These are phyloP conservation scores for Besnoitia besnoiti DNA, from an alignment of 169 alveolate species.

Conservation along the genomic window DNA sequence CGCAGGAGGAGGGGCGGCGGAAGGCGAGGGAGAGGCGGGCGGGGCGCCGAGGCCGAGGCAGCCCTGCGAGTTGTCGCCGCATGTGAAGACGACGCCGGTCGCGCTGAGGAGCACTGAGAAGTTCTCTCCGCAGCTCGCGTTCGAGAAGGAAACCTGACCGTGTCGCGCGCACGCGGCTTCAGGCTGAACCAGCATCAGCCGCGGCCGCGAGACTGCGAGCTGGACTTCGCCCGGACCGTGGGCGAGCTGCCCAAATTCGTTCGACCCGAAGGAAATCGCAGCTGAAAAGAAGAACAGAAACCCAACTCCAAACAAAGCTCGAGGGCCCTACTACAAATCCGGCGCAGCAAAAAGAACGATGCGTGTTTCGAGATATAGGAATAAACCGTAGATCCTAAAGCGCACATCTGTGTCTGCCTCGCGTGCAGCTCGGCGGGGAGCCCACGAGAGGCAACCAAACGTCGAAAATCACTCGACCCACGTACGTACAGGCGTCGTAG, in stretches of 20 bases:
- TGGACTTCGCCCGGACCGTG: neutral
- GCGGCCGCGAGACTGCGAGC: neutral
- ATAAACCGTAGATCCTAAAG: too few species aligned
- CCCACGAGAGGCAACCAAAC: too few species aligned
- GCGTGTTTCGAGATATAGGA: too few species aligned
- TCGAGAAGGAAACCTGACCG: neutral
- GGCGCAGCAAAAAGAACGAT: too few species aligned
- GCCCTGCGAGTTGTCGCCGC: slow-evolving; percentile 32
- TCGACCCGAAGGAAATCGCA: slow-evolving; percentile 44
- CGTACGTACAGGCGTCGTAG: too few species aligned
- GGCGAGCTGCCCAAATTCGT: slow-evolving; percentile 58
- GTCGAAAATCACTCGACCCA: too few species aligned
- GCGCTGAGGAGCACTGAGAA: slow-evolving; percentile 19
- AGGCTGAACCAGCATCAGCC: slow-evolving; percentile 13
- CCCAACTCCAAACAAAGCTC: too few species aligned
- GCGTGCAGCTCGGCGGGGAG: too few species aligned
- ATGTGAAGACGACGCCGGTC: slow-evolving; percentile 35
- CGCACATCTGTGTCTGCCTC: too few species aligned
- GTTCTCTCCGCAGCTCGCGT: slow-evolving; percentile 19
- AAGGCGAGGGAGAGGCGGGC: neutral
- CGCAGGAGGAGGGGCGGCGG: neutral
- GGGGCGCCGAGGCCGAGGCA: slow-evolving; percentile 32
- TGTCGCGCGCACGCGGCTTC: neutral
- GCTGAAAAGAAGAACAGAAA: neutral
- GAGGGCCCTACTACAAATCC: too few species aligned